Evolutionary conservation across 805 yeast genomes (phyloP).

Genomic region (Wickerhamomyces strasburgensis): DNA sequence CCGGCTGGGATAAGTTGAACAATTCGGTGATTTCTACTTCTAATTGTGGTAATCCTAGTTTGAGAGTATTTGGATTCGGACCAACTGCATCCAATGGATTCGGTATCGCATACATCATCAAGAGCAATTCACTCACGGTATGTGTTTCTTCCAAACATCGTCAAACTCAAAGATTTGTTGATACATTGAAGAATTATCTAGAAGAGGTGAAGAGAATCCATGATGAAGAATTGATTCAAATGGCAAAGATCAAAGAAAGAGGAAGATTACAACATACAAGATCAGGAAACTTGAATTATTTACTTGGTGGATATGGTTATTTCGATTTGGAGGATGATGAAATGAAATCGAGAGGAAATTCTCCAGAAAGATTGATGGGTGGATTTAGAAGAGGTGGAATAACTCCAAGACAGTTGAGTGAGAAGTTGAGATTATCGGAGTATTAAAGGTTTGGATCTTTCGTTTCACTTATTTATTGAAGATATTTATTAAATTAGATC

Average conservation of each 20-base stretch:
- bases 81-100: conserved; percentile 88
- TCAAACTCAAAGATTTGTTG: conserved; percentile 75
- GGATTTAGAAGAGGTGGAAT: conserved; percentile 20
- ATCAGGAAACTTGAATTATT: conserved; percentile 33
- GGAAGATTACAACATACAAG: conserved; percentile 26
- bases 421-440: conserved; percentile 26
- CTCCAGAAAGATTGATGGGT: conserved; percentile 22
- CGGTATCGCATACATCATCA: conserved; percentile 89
- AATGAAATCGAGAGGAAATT: conserved; percentile 40
- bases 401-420: conserved; percentile 24
- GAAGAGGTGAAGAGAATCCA: conserved; percentile 52
- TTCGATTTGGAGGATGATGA: conserved; percentile 67
- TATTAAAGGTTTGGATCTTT: conserved; percentile 11
- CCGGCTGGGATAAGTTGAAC: conserved; percentile 84
- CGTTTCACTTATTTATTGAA: background rate
- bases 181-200: conserved; percentile 59
- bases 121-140: conserved; percentile 69
- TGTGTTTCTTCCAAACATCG: conserved; percentile 86
- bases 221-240: conserved; percentile 24
- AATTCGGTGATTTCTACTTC: conserved; percentile 77
- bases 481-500: background rate
- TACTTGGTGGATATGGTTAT: conserved; percentile 84
- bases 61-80: conserved; percentile 84
- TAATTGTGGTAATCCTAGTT: conserved; percentile 89
- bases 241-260: conserved; percentile 16